Evolutionary conservation across 108 stramenopile genomes (phyloP).

Genomic region (Pseudonitzschia pungens): DNA sequence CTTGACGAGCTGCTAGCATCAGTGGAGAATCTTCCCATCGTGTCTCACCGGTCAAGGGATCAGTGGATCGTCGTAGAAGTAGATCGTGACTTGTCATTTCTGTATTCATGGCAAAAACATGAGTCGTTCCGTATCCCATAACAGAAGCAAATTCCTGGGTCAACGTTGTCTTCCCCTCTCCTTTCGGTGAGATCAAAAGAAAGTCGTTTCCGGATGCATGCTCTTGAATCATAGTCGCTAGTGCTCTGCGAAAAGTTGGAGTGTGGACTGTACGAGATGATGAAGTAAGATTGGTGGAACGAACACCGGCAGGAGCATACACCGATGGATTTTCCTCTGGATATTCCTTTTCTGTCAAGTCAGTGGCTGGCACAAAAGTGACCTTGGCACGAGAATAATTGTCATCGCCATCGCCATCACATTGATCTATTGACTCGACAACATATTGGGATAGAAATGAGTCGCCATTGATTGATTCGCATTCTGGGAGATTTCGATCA

Average conservation of each 20-base stretch:
- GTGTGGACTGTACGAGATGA: conserved; percentile 41
- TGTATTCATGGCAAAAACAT: conserved; percentile 63
- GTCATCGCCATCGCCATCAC: neutral
- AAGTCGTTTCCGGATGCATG: conserved; percentile 56
- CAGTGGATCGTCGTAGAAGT: conserved; percentile 65
- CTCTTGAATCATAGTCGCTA: conserved; percentile 50
- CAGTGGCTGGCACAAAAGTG: neutral
- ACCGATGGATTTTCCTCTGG: neutral
- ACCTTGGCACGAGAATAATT: neutral
- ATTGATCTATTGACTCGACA: conserved; percentile 7
- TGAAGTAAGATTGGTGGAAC: neutral
- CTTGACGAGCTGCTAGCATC: conserved; percentile 61
- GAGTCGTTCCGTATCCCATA: conserved; percentile 43
- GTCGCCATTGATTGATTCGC: neutral
- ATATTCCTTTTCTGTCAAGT: neutral
- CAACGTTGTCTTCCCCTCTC: conserved; percentile 69
- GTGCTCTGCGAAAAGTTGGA: conserved; percentile 33
- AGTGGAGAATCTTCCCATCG: conserved; percentile 79
- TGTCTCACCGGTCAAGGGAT: conserved; percentile 62
- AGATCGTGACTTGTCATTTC: conserved; percentile 84
- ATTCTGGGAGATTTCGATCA: neutral
- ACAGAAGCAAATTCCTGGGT: conserved; percentile 44
- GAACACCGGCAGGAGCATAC: neutral
- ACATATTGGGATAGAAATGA: neutral
- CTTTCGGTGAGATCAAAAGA: conserved; percentile 66